Evolutionary conservation across 805 yeast genomes (phyloP).

Genomic region (Candida patagonica): DNA sequence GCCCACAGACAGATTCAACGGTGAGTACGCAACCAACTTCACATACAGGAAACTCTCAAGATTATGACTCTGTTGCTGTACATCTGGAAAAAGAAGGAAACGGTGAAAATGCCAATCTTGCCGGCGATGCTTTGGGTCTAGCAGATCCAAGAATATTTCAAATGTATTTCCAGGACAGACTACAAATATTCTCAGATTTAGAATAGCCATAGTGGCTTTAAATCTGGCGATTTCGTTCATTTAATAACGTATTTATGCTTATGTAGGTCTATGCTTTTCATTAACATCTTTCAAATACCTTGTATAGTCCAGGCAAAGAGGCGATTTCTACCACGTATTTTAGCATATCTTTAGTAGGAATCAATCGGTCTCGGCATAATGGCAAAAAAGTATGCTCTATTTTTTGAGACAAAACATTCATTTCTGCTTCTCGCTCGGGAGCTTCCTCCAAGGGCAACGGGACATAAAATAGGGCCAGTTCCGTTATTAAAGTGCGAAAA

Average conservation of each 20-base stretch:
- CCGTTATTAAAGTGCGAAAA: slow-evolving; percentile 51
- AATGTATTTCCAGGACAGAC: not conserved
- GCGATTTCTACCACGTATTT: slow-evolving; percentile 74
- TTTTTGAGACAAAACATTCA: slow-evolving; percentile 23
- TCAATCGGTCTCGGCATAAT: slow-evolving; percentile 45
- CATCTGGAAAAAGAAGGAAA: too few species aligned
- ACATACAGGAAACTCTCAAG: too few species aligned
- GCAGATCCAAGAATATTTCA: slow-evolving; percentile 3
- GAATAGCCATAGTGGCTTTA: slow-evolving; percentile 1
- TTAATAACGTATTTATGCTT: not conserved
- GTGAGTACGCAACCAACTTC: not conserved
- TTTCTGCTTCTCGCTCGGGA: slow-evolving; percentile 15
- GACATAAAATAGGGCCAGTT: slow-evolving; percentile 62
- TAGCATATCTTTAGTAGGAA: slow-evolving; percentile 49
- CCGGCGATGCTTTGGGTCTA: too few species aligned
- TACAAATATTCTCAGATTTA: not conserved
- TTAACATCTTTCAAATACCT: slow-evolving; percentile 82
- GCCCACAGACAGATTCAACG: not conserved
- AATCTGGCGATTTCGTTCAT: slow-evolving; percentile 6
- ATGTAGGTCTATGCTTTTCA: too few species aligned
- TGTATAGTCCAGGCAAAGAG: slow-evolving; percentile 80
- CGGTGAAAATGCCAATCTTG: too few species aligned
- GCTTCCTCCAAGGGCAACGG: slow-evolving; percentile 43
- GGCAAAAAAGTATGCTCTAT: slow-evolving; percentile 63
- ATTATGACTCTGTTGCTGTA: too few species aligned